phyloP scores from a whole-genome alignment of 306 rosid species.

The Medicago truncatula region DNA sequence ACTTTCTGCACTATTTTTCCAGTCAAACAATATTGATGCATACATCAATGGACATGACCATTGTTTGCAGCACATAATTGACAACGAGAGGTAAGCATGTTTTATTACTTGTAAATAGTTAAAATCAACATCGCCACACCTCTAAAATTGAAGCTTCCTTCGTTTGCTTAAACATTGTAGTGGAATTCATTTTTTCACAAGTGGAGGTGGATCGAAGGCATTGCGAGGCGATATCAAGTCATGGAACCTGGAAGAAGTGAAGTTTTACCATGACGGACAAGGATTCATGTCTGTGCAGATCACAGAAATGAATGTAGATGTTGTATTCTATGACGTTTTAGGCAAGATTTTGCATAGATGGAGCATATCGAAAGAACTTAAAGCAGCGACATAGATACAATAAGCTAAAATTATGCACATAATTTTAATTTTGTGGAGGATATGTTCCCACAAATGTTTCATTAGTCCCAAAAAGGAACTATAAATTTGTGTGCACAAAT shows the following conservation, averaged over 20 bases:
- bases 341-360: slow-evolving; percentile 69
- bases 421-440: neutral
- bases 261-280: slow-evolving; percentile 80
- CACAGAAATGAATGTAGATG: slow-evolving; percentile 43
- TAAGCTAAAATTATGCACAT: slow-evolving; percentile 6
- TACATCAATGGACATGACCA: slow-evolving; percentile 92
- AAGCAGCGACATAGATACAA: slow-evolving; percentile 6
- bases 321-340: slow-evolving; percentile 67
- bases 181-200: slow-evolving; percentile 70
- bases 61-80: slow-evolving; percentile 76
- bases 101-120: slow-evolving; percentile 15
- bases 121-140: slow-evolving; percentile 16
- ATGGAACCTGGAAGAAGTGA: slow-evolving; percentile 47
- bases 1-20: slow-evolving; percentile 27
- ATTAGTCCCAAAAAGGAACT: neutral
- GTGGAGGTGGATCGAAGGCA: slow-evolving; percentile 93
- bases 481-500: neutral
- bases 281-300: slow-evolving; percentile 84
- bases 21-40: slow-evolving; percentile 70
- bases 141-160: slow-evolving; percentile 32
- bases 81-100: slow-evolving; percentile 53
- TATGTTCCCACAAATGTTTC: neutral
- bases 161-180: slow-evolving; percentile 47
- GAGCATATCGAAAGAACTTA: slow-evolving; percentile 52
- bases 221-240: slow-evolving; percentile 61